A percentile compares a stretch with the other conserved stretches of the same genome.
Conservation (phyloP, 305 asterid genomes). For the Fraxinus baroniana region DNA sequence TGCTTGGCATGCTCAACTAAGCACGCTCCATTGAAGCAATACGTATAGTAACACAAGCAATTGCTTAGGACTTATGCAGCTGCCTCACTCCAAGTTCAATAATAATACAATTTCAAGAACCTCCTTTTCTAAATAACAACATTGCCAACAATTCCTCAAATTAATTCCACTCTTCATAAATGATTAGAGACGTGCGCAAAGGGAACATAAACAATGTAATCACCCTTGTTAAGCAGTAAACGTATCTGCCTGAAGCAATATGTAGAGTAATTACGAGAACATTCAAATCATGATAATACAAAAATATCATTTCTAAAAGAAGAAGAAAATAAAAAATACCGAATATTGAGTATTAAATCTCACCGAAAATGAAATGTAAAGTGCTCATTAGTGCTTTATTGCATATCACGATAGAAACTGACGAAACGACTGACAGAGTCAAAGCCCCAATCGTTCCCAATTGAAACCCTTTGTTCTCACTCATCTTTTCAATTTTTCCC, state of each 20-base stretch:
- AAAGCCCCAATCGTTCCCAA: constrained; percentile 89
- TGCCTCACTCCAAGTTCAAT: neutral
- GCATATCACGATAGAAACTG: constrained; percentile 88
- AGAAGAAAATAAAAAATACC: neutral
- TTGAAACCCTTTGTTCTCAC: constrained; percentile 65
- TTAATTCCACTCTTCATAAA: neutral
- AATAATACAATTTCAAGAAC: neutral
- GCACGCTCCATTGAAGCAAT: neutral
- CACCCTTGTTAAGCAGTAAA: neutral
- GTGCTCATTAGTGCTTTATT: constrained; percentile 90
- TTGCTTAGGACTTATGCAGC: neutral
- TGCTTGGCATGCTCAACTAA: neutral
- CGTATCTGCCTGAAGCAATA: neutral
- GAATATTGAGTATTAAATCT: constrained; percentile 9
- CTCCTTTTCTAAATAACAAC: neutral
- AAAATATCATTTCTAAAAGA: neutral
- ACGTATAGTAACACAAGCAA: neutral
- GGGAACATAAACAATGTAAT: neutral
- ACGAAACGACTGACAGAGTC: constrained; percentile 81
- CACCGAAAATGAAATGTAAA: constrained; percentile 78
- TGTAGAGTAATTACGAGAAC: neutral
- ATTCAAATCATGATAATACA: neutral
- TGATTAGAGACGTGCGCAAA: neutral
- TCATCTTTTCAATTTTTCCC: constrained; percentile 41
- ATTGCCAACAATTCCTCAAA: neutral